A percentile compares a stretch with the other conserved stretches of the same genome.
Evolutionary conservation across 192 early-diverging fungal genomes (phyloP).

Genomic region (Rhizoclosmatium sp.): DNA sequence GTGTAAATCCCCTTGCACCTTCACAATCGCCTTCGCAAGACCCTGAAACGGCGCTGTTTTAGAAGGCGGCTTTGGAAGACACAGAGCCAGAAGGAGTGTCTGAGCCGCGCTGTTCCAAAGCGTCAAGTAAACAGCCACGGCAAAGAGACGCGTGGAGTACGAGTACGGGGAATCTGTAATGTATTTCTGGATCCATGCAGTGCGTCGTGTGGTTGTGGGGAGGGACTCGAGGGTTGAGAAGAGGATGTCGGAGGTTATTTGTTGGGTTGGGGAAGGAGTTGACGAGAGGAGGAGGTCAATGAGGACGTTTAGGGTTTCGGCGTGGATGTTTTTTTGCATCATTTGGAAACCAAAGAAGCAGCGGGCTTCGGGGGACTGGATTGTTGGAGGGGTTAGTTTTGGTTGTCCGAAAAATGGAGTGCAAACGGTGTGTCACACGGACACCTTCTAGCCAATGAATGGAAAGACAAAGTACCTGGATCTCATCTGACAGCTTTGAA

Average conservation of each 20-base stretch:
- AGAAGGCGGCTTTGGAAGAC: background rate
- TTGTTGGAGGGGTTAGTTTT: conserved; percentile 25
- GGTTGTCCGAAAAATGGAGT: too few species aligned
- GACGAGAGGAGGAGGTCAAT: conserved; percentile 29
- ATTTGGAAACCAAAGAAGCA: conserved; percentile 98
- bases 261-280: background rate
- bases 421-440: too few species aligned
- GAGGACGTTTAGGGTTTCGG: conserved; percentile 85
- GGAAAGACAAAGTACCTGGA: conserved; percentile 62
- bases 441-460: too few species aligned
- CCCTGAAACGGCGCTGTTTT: conserved; percentile 17
- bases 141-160: conserved; percentile 37
- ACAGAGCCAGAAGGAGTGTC: conserved; percentile 27
- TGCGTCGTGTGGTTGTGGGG: conserved; percentile 29
- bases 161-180: conserved; percentile 36
- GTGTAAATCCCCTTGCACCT: conserved; percentile 28
- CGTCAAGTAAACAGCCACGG: conserved; percentile 27
- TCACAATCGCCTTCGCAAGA: conserved; percentile 24
- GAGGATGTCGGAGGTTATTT: conserved; percentile 18
- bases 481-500: conserved; percentile 76
- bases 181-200: conserved; percentile 45
- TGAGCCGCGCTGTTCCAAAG: conserved; percentile 27
- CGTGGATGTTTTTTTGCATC: conserved; percentile 97
- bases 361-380: conserved; percentile 91
- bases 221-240: conserved; percentile 29